Conservation (phyloP, 2,329 filamentous ascomycete species). For the Aspergillus proliferans region DNA sequence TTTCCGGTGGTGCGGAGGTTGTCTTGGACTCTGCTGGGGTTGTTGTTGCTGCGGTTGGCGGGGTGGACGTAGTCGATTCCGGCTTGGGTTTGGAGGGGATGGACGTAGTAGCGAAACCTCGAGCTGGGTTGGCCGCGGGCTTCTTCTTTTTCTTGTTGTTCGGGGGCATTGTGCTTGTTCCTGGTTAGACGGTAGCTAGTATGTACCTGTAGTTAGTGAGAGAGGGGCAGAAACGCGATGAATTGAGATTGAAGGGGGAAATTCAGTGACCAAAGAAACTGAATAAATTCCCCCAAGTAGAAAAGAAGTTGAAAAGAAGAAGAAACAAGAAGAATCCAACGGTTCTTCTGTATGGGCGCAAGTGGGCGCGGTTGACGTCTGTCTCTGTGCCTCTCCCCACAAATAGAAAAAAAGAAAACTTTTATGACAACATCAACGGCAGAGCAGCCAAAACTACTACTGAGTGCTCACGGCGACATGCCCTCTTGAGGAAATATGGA, state of each 20-base stretch:
- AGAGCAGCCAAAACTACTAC: slow-evolving; percentile 12
- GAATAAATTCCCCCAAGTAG: neutral
- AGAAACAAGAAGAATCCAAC: neutral
- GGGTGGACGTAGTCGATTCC: slow-evolving; percentile 26
- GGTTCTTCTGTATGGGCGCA: slow-evolving; percentile 1
- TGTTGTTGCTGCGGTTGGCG: slow-evolving; percentile 17
- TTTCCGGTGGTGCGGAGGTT: slow-evolving; percentile 19
- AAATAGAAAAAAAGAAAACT: slow-evolving; percentile 29
- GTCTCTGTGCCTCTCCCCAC: slow-evolving; percentile 14
- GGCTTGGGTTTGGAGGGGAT: slow-evolving; percentile 74
- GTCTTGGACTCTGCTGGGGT: slow-evolving; percentile 23
- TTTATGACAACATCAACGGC: slow-evolving; percentile 35
- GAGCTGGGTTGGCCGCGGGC: slow-evolving; percentile 73
- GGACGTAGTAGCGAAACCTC: slow-evolving; percentile 91
- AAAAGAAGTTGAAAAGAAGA: neutral
- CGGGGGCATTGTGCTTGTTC: slow-evolving; percentile 52
- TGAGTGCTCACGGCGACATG: slow-evolving; percentile 21
- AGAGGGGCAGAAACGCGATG: neutral
- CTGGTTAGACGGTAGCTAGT: slow-evolving; percentile 1
- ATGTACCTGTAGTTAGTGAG: too few species aligned
- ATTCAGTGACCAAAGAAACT: neutral
- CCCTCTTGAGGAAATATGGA: slow-evolving; percentile 35
- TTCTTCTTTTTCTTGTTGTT: slow-evolving; percentile 90
- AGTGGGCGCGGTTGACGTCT: slow-evolving; percentile 10
- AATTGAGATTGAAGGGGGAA: slow-evolving; percentile 3